A percentile compares a stretch with the other conserved stretches of the same genome.
phyloP scores from a whole-genome alignment of 164 flowering plant genomes.

The Kingdonia uniflora region DNA sequence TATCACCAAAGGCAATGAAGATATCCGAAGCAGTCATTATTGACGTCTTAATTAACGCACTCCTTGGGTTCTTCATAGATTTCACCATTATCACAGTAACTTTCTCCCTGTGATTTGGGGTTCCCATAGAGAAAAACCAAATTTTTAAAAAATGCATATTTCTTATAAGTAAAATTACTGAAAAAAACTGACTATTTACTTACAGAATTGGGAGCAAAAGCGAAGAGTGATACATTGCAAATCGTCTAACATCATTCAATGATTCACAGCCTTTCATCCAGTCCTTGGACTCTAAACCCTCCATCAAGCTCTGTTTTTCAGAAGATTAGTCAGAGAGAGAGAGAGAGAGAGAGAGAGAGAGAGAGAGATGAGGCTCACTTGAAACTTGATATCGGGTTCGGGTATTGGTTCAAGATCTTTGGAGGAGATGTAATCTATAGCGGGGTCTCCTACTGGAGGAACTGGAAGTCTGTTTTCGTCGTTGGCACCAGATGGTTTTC shows the following conservation, averaged over 20 bases:
- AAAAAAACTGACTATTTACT: conserved; percentile 11
- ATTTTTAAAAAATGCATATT: not conserved
- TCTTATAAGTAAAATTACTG: too few species aligned
- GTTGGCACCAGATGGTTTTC: conserved; percentile 31
- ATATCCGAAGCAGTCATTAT: conserved; percentile 89
- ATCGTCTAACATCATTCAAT: conserved; percentile 54
- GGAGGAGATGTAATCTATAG: conserved; percentile 63
- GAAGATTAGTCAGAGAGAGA: too few species aligned
- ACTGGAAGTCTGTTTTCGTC: conserved; percentile 54
- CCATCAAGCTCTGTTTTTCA: conserved; percentile 41
- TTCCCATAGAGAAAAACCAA: not conserved
- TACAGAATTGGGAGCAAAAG: conserved; percentile 59
- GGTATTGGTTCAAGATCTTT: conserved; percentile 47
- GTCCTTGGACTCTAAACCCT: conserved; percentile 68
- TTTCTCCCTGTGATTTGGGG: conserved; percentile 50
- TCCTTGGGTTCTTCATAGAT: conserved; percentile 92
- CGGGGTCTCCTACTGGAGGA: conserved; percentile 25
- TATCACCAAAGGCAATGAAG: conserved; percentile 53
- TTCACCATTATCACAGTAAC: conserved; percentile 55
- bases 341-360: too few species aligned
- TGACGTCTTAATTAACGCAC: conserved; percentile 82
- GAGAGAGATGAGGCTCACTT: conserved; percentile 21
- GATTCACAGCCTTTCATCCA: conserved; percentile 77
- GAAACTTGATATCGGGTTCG: conserved; percentile 57
- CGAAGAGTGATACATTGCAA: conserved; percentile 52